Conservation (phyloP, 2,329 filamentous ascomycete species). For the Claviceps purpurea region DNA sequence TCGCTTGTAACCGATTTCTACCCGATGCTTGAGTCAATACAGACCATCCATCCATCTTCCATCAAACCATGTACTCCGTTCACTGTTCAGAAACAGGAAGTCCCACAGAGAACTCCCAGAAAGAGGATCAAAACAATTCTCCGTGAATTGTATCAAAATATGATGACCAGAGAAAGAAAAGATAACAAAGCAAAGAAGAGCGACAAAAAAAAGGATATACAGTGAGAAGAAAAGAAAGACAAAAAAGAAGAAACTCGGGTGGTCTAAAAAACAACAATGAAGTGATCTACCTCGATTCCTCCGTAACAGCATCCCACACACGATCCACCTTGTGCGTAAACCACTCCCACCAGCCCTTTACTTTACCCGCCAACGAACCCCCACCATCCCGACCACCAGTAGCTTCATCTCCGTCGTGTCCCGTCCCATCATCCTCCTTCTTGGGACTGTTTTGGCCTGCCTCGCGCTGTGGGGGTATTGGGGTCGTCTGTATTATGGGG, state of each 20-base stretch:
- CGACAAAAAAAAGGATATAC: neutral
- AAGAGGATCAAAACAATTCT: no score
- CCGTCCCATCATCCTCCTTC: neutral
- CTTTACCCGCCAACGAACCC: constrained; percentile 15
- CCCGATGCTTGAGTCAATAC: no score
- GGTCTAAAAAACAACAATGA: neutral
- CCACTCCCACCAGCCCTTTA: constrained; percentile 37
- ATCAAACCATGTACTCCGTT: no score
- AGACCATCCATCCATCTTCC: no score
- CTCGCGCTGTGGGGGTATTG: neutral
- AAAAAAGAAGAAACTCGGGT: no score
- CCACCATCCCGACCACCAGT: constrained; percentile 6
- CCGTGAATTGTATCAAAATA: no score
- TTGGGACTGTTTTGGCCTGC: neutral
- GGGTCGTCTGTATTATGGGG: neutral
- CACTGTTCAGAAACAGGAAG: no score
- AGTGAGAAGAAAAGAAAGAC: no score
- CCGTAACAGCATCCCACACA: constrained; percentile 31
- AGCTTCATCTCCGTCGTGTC: neutral
- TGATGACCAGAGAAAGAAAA: neutral
- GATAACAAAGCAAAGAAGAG: neutral
- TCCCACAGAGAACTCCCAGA: no score
- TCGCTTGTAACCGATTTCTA: no score
- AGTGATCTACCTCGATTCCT: neutral
- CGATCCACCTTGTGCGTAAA: constrained; percentile 32